Evolutionary conservation across 139 green algal genomes (phyloP).

Genomic region (Spirogloea muscicola): DNA sequence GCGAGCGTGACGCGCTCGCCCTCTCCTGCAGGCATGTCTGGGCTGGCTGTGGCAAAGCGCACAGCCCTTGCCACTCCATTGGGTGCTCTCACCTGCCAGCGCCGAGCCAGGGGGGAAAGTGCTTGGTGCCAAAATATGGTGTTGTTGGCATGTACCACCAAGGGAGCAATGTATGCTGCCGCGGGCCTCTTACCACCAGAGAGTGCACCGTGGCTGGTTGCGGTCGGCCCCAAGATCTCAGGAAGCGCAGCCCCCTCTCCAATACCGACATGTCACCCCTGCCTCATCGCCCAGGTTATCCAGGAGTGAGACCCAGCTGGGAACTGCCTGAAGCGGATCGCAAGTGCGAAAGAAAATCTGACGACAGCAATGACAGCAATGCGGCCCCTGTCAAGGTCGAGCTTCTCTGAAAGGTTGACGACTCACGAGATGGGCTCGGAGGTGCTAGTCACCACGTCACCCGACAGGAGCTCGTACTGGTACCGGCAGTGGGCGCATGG

Average conservation of each 20-base stretch:
- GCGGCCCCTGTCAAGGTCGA: not conserved
- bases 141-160: not conserved
- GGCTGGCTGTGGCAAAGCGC: constrained; percentile 67
- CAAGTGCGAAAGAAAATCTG: not conserved
- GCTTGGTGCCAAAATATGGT: too few relatives aligned
- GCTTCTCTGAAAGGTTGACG: not conserved
- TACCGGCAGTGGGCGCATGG: constrained; percentile 57
- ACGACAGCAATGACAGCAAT: not conserved
- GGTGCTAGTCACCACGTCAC: constrained; percentile 51
- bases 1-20: constrained; percentile 76
- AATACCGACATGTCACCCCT: not conserved
- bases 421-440: constrained; percentile 61
- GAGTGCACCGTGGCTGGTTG: constrained; percentile 69
- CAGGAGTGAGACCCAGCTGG: too few relatives aligned
- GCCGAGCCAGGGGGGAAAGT: too few relatives aligned
- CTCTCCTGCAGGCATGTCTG: constrained; percentile 71
- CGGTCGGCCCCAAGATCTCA: constrained; percentile 42
- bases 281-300: constrained; percentile 2
- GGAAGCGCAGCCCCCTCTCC: constrained; percentile 6
- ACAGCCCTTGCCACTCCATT: constrained; percentile 69
- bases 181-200: constrained; percentile 59
- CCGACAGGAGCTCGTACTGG: constrained; percentile 82
- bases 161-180: too few relatives aligned
- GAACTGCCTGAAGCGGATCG: too few relatives aligned
- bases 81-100: constrained; percentile 62